Evolutionary conservation across 805 yeast species (phyloP).

Genomic region (Vanderwaltozyma yarrowii): DNA sequence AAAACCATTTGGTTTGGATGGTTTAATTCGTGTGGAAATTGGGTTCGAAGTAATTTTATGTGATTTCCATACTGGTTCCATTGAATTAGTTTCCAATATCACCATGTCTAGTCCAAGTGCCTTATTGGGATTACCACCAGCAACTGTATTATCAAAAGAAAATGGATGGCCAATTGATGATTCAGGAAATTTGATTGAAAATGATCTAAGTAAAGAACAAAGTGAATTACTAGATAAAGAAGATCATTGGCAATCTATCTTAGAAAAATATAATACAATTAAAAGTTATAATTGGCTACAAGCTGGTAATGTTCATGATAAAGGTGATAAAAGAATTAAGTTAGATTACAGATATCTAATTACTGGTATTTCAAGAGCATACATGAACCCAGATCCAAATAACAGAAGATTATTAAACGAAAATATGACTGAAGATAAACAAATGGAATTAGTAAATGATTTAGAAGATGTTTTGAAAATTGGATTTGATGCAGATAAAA

Average conservation of each 20-base stretch:
- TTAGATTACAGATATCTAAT: constrained; percentile 44
- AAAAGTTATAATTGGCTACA: constrained; percentile 35
- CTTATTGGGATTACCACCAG: constrained; percentile 32
- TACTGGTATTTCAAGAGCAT: constrained; percentile 44
- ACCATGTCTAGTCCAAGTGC: constrained; percentile 32
- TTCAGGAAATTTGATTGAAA: constrained; percentile 13
- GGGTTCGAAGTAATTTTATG: constrained; percentile 56
- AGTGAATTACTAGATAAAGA: constrained; percentile 16
- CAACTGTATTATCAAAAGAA: constrained; percentile 15
- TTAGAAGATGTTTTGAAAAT: constrained; percentile 25
- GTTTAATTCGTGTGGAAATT: constrained; percentile 46
- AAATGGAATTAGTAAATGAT: constrained; percentile 28
- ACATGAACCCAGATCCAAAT: constrained; percentile 40
- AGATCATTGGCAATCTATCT: constrained; percentile 14
- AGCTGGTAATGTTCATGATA: constrained; percentile 39
- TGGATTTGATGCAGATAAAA: constrained; percentile 31
- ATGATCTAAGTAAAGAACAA: constrained; percentile 15
- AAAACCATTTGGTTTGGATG: constrained; percentile 44
- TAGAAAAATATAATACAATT: constrained; percentile 22
- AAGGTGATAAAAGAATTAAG: constrained; percentile 38
- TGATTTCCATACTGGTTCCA: constrained; percentile 39
- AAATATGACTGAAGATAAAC: constrained; percentile 28
- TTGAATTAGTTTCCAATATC: constrained; percentile 38
- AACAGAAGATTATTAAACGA: constrained; percentile 29
- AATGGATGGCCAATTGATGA: constrained; percentile 26